Percentiles rank a stretch among this genome's conserved stretches.
Conservation (phyloP, 148 eudicot genomes). For the Silene uniflora region DNA sequence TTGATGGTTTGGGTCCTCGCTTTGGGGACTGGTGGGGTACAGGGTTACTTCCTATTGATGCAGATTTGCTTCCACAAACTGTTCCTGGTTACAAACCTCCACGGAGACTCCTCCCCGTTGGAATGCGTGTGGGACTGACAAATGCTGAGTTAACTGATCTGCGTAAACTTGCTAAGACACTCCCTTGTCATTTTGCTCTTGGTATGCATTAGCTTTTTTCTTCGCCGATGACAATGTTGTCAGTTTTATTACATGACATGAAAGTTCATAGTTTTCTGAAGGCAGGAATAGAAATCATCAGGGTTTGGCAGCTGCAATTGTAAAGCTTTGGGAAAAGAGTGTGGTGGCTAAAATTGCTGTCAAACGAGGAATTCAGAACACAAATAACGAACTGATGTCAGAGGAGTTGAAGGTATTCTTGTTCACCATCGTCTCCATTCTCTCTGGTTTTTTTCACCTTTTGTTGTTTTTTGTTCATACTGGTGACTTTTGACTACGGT, state of each 20-base stretch:
- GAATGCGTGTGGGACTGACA: slow-evolving; percentile 72
- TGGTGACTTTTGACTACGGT: neutral
- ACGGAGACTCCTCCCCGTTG: slow-evolving; percentile 82
- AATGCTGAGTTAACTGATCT: slow-evolving; percentile 82
- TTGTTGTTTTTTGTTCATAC: neutral
- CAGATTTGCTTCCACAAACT: slow-evolving; percentile 83
- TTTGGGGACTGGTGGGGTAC: slow-evolving; percentile 99
- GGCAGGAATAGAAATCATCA: slow-evolving; percentile 99
- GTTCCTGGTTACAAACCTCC: slow-evolving; percentile 85
- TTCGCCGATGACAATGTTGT: slow-evolving; percentile 15
- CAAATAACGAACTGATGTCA: slow-evolving; percentile 90
- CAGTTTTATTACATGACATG: slow-evolving; percentile 12
- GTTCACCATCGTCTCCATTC: neutral
- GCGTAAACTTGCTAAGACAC: slow-evolving; percentile 80
- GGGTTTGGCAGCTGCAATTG: slow-evolving; percentile 83
- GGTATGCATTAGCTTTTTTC: slow-evolving; percentile 41
- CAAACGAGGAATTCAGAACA: slow-evolving; percentile 95
- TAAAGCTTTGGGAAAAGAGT: slow-evolving; percentile 97
- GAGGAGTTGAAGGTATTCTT: slow-evolving; percentile 76
- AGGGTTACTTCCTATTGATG: slow-evolving; percentile 91
- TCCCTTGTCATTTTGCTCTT: slow-evolving; percentile 99
- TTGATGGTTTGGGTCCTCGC: slow-evolving; percentile 91
- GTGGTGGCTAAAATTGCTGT: slow-evolving; percentile 96
- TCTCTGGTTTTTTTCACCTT: neutral
- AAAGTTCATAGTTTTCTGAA: slow-evolving; percentile 27